Evolutionary conservation across 352 stramenopile species (phyloP).

Genomic region (Globisporangium solare): DNA sequence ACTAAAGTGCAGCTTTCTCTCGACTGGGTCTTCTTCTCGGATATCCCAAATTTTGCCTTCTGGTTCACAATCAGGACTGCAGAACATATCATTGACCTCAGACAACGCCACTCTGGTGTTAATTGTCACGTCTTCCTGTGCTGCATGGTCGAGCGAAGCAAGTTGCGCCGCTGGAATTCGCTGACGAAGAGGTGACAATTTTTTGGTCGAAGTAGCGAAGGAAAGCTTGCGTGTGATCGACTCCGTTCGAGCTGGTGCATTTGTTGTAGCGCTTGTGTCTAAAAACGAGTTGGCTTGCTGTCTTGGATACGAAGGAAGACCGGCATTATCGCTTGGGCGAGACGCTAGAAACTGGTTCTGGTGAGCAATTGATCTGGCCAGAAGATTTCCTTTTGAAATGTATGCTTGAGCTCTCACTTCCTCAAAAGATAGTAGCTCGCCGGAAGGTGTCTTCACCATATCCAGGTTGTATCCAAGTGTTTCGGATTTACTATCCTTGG

Average conservation of each 20-base stretch:
- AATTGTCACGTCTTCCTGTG: constrained; percentile 85
- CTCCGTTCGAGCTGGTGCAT: constrained; percentile 13
- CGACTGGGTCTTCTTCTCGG: constrained; percentile 62
- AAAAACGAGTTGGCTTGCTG: constrained; percentile 17
- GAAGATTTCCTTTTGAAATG: constrained; percentile 11
- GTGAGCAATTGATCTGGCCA: constrained; percentile 1
- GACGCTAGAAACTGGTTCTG: constrained; percentile 21
- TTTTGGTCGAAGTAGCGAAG: constrained; percentile 18
- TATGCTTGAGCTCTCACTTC: constrained; percentile 55
- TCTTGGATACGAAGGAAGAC: neutral
- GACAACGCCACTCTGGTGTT: constrained; percentile 81
- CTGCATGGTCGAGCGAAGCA: constrained; percentile 25
- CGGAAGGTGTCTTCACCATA: constrained; percentile 30
- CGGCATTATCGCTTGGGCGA: neutral
- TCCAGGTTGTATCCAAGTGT: constrained; percentile 39
- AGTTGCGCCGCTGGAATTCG: constrained; percentile 12
- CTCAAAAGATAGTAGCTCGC: constrained; percentile 72
- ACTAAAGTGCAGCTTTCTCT: constrained; percentile 82
- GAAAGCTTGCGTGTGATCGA: constrained; percentile 18
- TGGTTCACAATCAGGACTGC: constrained; percentile 51
- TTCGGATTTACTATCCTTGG: constrained; percentile 20
- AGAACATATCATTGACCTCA: constrained; percentile 87
- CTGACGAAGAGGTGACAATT: constrained; percentile 9
- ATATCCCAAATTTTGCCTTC: constrained; percentile 39
- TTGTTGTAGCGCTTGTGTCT: constrained; percentile 6